Conservation (phyloP, 2,329 filamentous ascomycete genomes). For the Amauroascus niger region DNA sequence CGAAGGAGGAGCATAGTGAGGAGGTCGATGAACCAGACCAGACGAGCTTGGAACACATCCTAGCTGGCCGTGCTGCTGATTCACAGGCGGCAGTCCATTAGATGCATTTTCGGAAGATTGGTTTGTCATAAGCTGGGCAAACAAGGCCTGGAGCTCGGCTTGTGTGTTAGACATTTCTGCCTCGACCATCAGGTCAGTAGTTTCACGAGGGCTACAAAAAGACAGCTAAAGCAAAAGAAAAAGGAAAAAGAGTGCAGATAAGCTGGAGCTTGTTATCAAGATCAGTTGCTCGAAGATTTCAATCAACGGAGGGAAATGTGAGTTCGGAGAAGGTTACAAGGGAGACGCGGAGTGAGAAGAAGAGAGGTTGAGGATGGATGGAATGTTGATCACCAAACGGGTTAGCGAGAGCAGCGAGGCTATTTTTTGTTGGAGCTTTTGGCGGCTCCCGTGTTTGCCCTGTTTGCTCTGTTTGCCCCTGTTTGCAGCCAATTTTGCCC, state of each 20-base stretch:
- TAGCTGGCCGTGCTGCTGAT: slow-evolving; percentile 25
- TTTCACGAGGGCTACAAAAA: slow-evolving; percentile 17
- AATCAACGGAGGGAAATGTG: not conserved
- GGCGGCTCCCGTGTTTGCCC: slow-evolving; percentile 2
- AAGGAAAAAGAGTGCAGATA: slow-evolving; percentile 16
- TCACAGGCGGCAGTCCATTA: slow-evolving; percentile 23
- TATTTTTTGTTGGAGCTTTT: not conserved
- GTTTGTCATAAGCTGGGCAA: slow-evolving; percentile 38
- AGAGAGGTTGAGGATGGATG: not conserved
- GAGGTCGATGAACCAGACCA: slow-evolving; percentile 27
- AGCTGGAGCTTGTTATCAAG: not conserved
- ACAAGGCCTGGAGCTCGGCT: slow-evolving; percentile 39
- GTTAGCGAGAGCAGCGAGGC: slow-evolving; percentile 7
- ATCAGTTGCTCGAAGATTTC: not conserved
- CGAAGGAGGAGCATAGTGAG: slow-evolving; percentile 46
- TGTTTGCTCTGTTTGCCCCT: slow-evolving; percentile 14
- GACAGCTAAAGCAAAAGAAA: no score
- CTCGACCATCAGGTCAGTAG: slow-evolving; percentile 28
- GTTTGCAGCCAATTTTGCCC: slow-evolving; percentile 9
- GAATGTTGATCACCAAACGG: slow-evolving; percentile 8
- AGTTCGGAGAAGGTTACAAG: not conserved
- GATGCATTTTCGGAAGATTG: slow-evolving; percentile 28
- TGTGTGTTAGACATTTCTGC: slow-evolving; percentile 40
- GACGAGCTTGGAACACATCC: slow-evolving; percentile 27
- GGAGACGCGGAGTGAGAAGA: slow-evolving; percentile 1